Conservation (phyloP, 2,329 filamentous ascomycete species). For the Chaetoscypha palmicola region DNA sequence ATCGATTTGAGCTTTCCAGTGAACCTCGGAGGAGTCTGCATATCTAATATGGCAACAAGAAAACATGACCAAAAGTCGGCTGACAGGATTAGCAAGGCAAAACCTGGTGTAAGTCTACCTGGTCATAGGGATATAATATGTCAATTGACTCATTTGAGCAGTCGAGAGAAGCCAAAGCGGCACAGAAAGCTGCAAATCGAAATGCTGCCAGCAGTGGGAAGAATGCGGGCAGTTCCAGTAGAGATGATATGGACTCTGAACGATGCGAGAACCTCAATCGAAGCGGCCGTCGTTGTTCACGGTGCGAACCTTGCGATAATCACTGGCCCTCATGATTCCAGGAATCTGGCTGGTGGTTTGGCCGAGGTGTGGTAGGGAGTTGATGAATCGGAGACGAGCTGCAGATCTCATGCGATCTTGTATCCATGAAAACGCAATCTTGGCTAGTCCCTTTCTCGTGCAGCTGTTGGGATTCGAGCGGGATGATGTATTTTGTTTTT, state of each 20-base stretch:
- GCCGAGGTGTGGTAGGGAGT: too few relatives aligned
- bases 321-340: too few relatives aligned
- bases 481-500: too few relatives aligned
- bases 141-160: constrained; percentile 5
- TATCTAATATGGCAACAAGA: too few relatives aligned
- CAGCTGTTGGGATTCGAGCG: too few relatives aligned
- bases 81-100: constrained; percentile 13
- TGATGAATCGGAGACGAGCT: too few relatives aligned
- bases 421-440: too few relatives aligned
- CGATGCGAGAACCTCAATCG: constrained; percentile 12
- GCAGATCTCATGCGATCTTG: too few relatives aligned
- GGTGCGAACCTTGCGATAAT: constrained; percentile 13
- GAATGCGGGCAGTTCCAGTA: not conserved
- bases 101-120: constrained; percentile 15
- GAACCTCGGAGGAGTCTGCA: too few relatives aligned
- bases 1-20: too few relatives aligned
- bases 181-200: constrained; percentile 12
- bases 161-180: constrained; percentile 17
- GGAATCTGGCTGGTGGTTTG: too few relatives aligned
- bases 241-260: constrained; percentile 2
- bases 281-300: constrained; percentile 13
- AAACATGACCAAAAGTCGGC: constrained; percentile 6
- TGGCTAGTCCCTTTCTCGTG: too few relatives aligned
- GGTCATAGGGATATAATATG: not conserved
- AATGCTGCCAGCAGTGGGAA: constrained; percentile 7